Evolutionary conservation across 2,329 filamentous ascomycete genomes (phyloP), one percentile per base, ranked within the genome.

Genomic region (Leptographium radiaticola): DNA sequence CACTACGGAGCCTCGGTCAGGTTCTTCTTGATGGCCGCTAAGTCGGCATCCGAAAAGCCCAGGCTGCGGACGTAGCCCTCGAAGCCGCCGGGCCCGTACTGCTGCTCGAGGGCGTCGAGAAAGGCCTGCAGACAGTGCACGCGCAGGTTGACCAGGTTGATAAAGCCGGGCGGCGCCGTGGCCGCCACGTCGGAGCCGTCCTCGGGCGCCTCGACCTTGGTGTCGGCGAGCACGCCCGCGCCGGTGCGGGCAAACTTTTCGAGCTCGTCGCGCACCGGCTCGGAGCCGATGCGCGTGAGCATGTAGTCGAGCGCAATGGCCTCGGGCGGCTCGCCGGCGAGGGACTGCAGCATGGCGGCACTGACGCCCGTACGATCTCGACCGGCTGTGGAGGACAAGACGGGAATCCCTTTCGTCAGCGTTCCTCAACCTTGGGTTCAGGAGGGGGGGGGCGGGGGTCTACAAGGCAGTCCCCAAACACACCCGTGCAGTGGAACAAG

Each of bases 401-500:
- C 25, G 25, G 25, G 5, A 25, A 25, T 25, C 25, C 2, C n/a
- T n/a, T 16, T 16, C 1, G 42, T 15, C 13, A 31, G 18, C n/a
- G 18, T 7, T 16, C 6, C 31, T 49, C 8, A 53, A 31, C 11
- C 30, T 25, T 13, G 31, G 40, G n/a, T n/a, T n/a, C n/a, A 31
- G 18, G 20, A 48, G 38, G 31, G 1, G 10, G 11, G 20, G 12
- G 16, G 5, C 2, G 20, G 34, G 11, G 34, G 39, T n/a, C n/a
- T n/a, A n/a, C n/a, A n/a, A n/a, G n/a, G n/a, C n/a, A n/a, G n/a
- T n/a, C n/a, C n/a, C n/a, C n/a, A n/a, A 9, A 64, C 69, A 59
- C 59, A 76, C 75, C 76, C 10, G 72, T 77, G 61, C 76, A 80
- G 61, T 80, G 77, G 43, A 80, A 72, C 49, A 79, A 57, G 55